Base-by-base conservation (phyloP, 2,329 filamentous ascomycete genomes). In the Pseudogymnoascus sp. region DNA sequence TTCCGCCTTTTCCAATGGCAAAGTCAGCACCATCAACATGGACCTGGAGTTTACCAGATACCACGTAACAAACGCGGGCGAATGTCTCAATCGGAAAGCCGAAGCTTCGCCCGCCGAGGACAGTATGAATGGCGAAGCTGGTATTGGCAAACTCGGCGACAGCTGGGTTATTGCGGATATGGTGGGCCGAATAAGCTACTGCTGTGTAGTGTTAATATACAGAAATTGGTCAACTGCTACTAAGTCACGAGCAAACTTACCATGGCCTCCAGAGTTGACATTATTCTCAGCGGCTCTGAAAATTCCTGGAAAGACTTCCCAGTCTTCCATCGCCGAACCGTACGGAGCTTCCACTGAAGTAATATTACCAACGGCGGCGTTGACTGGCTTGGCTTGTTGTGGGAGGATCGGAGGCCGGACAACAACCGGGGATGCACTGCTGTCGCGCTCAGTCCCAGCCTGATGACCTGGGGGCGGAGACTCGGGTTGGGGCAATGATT, bases 101-200 rank as follows among this genome's bases (percentile, higher is more conserved):
- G 35, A 61, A 61, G 25, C 48, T 61, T 27, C 42, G 60, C 3
- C 60, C 60, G 17, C 48, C 41, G 10, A 58, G 33, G 9, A 69
- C 17, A 12, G 51, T 36, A 5, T 63, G 36, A 25, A 63, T 58
- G 21, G 63, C 62, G 35, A 68, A 68, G 27, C 59, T 67, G 2
- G 61, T 65, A 10, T 61, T 62, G 10, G 59, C 51, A 12, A 66
- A 58, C 29, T 61, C 66, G 15, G 66, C 64, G 9, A 64, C 64
- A 3, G 48, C 36, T 2, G 60, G 62, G 4, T 59, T 42, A 2
- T 62, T 48, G 33, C 25, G 21, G 15, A 69, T 60, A 35, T 69
- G 68, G 4, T 59, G 15, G 4, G 66, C 38, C 8, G 68, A 68
- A 38, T 66, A 70, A 2, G 68, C 68, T 10, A 70, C 44, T 6